These are phyloP conservation scores for Xylariaceae sp. DNA, from an alignment of 2,329 filamentous ascomycete genomes.

Conservation along the genomic window DNA sequence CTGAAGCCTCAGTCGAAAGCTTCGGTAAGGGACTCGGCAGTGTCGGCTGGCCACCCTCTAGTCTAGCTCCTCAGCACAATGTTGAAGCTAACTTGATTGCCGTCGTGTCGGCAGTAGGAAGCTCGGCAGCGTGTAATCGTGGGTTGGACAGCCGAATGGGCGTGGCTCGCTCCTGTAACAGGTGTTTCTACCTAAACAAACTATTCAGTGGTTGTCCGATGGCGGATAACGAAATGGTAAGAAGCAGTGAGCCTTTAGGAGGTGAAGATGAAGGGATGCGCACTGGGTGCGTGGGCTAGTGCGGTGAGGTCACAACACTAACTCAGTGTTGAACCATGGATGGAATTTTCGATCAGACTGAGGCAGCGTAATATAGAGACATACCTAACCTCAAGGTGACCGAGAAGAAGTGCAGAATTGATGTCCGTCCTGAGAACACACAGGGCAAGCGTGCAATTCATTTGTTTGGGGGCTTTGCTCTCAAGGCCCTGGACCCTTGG, in stretches of 20 bases:
- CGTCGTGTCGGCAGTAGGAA: conserved; percentile 13
- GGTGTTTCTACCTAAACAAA: background rate
- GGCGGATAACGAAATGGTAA: conserved; percentile 4
- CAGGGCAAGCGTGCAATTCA: conserved; percentile 1
- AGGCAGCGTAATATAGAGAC: conserved; percentile 1
- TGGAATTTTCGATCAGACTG: conserved; percentile 3
- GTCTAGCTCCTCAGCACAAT: conserved; percentile 2
- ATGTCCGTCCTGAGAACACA: background rate
- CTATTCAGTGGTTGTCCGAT: conserved; percentile 3
- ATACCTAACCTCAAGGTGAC: background rate
- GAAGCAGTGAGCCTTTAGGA: conserved; percentile 9
- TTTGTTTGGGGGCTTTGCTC: background rate
- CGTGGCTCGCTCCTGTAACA: background rate
- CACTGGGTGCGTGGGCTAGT: conserved; percentile 21
- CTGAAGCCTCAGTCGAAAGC: conserved; percentile 2
- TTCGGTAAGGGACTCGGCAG: conserved; percentile 14
- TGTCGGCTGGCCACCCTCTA: conserved; percentile 4
- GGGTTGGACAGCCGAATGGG: conserved; percentile 6
- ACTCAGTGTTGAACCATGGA: conserved; percentile 1
- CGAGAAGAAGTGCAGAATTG: background rate
- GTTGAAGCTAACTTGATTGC: background rate
- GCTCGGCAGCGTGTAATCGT: conserved; percentile 7
- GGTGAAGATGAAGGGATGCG: conserved; percentile 19
- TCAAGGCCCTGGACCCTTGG: conserved; percentile 6
- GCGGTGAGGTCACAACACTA: conserved; percentile 27